Evolutionary conservation across 2,329 filamentous ascomycete species (phyloP), one percentile per base, ranked within the genome.

Genomic region (Colletotrichum musicola): DNA sequence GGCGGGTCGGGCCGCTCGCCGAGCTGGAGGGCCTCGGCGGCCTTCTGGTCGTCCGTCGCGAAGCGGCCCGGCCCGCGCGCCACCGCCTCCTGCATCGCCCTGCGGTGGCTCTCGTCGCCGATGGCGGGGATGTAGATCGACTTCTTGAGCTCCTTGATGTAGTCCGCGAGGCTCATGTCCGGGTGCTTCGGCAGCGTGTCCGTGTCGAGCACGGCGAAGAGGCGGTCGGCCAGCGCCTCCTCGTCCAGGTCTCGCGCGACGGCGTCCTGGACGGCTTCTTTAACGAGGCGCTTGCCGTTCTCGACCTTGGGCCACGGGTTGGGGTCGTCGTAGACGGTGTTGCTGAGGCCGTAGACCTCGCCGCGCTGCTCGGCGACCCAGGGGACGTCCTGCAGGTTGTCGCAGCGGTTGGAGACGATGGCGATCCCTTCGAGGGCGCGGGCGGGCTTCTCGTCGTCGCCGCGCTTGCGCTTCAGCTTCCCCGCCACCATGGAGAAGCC

Each of bases 401-500:
- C 86, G 46, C 83, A 85, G 35, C 89, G 84, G 75, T 92, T 92
- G 55, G 87, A 90, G 57, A 92, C 82, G 60, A 92, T 86, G 7
- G 87, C 89, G 12, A 91, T 78, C 0, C 85, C 85, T 68, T 87
- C 81, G 22, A 85, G 75, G 9, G 62, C 69, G 40, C 35, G 61
- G 69, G 62, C 25, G 50, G 69, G 38, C 42, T 38, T 35, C 46
- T 55, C 57, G 7, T 65, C 27, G 60, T 14, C 69, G 62, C 53
- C 67, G 65, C 64, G 68, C 58, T 68, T 68, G 51, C 81, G 82
- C 54, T 77, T 79, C 72, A 92, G 79, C 73, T 89, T 90, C 9
- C 88, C 88, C 70, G 89, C 90, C n/a, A 91, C 82, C 74, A 92
- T 84, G 25, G 88, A 90, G 75, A 92, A 92, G 0, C 90, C 89